A percentile compares a stretch with the other conserved stretches of the same genome.
phyloP scores from a whole-genome alignment of 768 basidiomycete species.

The Chalciporus piperatus region DNA sequence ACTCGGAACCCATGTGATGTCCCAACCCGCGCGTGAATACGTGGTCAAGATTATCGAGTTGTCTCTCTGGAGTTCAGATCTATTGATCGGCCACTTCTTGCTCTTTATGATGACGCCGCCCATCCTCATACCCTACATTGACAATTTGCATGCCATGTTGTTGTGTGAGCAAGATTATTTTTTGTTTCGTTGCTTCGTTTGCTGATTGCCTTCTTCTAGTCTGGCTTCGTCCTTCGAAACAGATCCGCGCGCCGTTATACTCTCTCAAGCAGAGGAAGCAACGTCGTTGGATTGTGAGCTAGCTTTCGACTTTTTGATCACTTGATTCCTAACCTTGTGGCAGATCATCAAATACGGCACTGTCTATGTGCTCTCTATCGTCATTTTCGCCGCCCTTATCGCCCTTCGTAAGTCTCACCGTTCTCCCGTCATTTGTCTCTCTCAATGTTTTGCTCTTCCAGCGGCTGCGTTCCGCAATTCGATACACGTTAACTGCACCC shows the following conservation, averaged over 20 bases:
- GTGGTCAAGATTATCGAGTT: conserved; percentile 97
- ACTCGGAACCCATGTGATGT: conserved; percentile 86
- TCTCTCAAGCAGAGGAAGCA: conserved; percentile 87
- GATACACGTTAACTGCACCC: conserved; percentile 58
- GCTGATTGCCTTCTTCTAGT: conserved; percentile 46
- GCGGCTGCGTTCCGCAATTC: conserved; percentile 60
- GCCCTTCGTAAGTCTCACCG: conserved; percentile 61
- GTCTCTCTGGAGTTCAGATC: conserved; percentile 93
- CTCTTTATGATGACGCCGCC: conserved; percentile 90
- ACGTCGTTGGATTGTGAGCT: conserved; percentile 82
- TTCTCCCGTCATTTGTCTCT: conserved; percentile 2
- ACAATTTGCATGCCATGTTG: conserved; percentile 86
- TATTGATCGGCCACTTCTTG: conserved; percentile 82
- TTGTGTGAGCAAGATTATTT: conserved; percentile 58
- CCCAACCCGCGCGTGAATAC: conserved; percentile 97
- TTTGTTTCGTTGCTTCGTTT: conserved; percentile 8
- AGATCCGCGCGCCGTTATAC: conserved; percentile 90
- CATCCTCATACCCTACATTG: conserved; percentile 86
- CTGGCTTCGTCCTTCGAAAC: conserved; percentile 94
- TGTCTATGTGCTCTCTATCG: conserved; percentile 67
- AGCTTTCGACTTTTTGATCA: background rate
- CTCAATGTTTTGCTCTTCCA: conserved; percentile 26
- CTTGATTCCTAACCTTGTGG: conserved; percentile 8
- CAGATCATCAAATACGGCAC: conserved; percentile 83
- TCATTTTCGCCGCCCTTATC: conserved; percentile 73